Percentiles rank a stretch among this genome's conserved stretches.
Conservation (phyloP, 306 rosid genomes). For the Canavalia ensiformis region DNA sequence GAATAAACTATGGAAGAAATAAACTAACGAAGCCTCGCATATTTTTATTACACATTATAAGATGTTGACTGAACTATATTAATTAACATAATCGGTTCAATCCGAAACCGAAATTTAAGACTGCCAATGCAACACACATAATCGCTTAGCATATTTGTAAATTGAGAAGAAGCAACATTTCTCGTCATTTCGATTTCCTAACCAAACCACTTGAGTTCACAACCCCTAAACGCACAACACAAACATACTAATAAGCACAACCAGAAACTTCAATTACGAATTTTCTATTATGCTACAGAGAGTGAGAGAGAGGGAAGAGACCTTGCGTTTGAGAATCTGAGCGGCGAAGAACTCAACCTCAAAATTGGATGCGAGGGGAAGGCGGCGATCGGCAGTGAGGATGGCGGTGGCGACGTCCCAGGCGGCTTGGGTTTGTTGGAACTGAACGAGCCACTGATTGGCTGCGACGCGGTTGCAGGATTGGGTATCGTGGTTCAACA, state of each 20-base stretch:
- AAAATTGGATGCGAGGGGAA: constrained; percentile 59
- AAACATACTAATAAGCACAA: background rate
- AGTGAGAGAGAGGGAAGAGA: constrained; percentile 11
- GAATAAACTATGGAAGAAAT: background rate
- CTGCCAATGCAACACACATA: background rate
- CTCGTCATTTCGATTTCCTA: background rate
- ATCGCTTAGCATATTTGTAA: background rate
- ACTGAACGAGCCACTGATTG: constrained; percentile 97
- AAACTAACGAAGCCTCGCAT: background rate
- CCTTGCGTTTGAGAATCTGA: constrained; percentile 98
- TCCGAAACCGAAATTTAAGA: background rate
- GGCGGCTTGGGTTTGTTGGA: constrained; percentile 93
- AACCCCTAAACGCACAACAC: background rate
- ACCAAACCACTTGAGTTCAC: background rate
- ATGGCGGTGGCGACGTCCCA: constrained; percentile 97
- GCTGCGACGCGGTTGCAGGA: constrained; percentile 99
- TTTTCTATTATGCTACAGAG: background rate
- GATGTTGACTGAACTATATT: background rate
- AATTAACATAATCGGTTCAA: background rate
- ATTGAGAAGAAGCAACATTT: background rate
- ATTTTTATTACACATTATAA: background rate
- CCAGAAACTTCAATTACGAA: background rate
- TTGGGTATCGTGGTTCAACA: constrained; percentile 86
- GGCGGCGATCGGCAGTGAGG: constrained; percentile 74
- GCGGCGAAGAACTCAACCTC: constrained; percentile 99